Base-by-base conservation (phyloP, 1,284 basidiomycete species). In the Apiotrichum sp. region DNA sequence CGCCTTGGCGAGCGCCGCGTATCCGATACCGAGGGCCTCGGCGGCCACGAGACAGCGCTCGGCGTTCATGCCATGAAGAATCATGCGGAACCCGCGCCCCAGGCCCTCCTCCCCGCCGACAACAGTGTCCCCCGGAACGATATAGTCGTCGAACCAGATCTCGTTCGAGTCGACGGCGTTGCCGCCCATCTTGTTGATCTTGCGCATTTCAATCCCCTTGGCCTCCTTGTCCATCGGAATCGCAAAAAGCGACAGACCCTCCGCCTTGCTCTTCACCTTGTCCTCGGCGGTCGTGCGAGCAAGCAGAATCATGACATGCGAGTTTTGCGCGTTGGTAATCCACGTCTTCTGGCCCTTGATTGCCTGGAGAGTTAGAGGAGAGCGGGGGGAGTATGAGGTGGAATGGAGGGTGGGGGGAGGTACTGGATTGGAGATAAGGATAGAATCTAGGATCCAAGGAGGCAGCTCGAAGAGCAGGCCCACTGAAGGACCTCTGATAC, bases 21-120 rank as follows among this genome's bases (percentile, higher is more conserved):
- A 59, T 0, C 60, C 63, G 62, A 66, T 55, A 70, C 77, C 77
- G 13, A 78, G 59, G 11, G 77, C 74, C 62, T 78, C 77, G 22
- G 74, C 77, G 0, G 75, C 76, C 14, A 78, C 61, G 7, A 78
- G 58, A 51, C 74, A 74, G 2, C 77, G 64, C 53, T 78, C 77
- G 16, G 76, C 76, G 58, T 75, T 77, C 68, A 70, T 69, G 36
- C 66, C 65, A 54, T 68, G 68, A 9, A 70, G 55, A 39, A 68
- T 68, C 45, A 70, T 71, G 56, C 71, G 73, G 65, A 78, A 78
- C 6, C 76, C 77, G 41, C 72, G 66, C 22, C 73, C 75, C 59
- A 77, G 52, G 39, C 53, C 55, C 14, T n/a, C 43, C 42, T 61
- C 59, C 51, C 53, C 59, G 46, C 59, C 59, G 11, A 57, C 53